Base-by-base conservation (phyloP, 768 basidiomycete species). In the Pisolithus microcarpus region DNA sequence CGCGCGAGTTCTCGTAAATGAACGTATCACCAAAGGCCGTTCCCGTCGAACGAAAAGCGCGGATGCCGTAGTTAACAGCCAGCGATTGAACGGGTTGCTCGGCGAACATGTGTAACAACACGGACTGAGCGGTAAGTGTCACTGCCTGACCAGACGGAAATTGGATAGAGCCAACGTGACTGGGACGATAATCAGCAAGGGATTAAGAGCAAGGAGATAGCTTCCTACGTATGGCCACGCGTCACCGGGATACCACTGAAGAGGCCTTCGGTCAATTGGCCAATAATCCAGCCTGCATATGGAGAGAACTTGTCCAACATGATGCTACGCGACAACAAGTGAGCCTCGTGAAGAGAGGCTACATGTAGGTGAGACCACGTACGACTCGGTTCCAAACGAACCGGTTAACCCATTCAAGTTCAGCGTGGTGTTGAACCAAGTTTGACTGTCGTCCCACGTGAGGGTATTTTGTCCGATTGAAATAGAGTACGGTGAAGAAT, bases 71-170 rank as follows among this genome's bases (percentile, higher is more conserved):
- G 23, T 40, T 56, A 21, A 50, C 44, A 18, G 38, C 37, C 23
- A 58, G 49, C 2, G 38, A 49, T 38, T 57, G 56, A 7, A 56
- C 0, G 5, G 52, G 52, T 23, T 55, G 34, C 15, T 36, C n/a
- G 16, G 58, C 43, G 38, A 59, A 59, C 56, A 55, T 57, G 18
- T 57, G 58, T 44, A 42, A 46, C 44, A 54, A 46, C 23, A 51
- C 28, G 1, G 52, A 57, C 23, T 56, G 24, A 4, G 56, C 53
- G 5, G 50, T 7, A 24, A 53, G 37, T 8, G 11, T 36, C 26
- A 57, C n/a, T 13, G 39, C 40, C 46, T 57, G 38, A 23, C 53
- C 49, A 43, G 51, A 55, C 6, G 51, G 56, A 36, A 58, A 55
- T 21, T 31, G 10, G 38, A 58, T 49, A n/a, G 31, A 53, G 13